Conservation (phyloP, 148 eudicot genomes). For the Suaeda aralocaspica region DNA sequence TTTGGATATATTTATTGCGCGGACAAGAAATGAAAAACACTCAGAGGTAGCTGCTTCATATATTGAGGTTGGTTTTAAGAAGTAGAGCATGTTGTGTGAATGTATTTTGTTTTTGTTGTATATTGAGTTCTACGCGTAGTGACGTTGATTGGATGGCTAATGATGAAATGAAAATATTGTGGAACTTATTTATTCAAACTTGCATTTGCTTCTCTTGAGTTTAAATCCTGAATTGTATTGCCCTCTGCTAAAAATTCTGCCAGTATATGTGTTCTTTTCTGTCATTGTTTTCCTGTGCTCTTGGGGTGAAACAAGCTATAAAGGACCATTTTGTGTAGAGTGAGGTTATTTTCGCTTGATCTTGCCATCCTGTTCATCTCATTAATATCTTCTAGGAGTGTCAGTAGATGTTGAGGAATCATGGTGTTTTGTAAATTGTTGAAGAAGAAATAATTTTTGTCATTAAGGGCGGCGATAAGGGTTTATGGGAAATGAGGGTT, state of each 20-base stretch:
- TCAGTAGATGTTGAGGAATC: neutral
- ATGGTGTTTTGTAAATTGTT: neutral
- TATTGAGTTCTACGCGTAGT: neutral
- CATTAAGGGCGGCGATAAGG: neutral
- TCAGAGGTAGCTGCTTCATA: constrained; percentile 86
- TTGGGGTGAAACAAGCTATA: neutral
- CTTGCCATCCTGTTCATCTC: neutral
- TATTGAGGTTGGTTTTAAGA: constrained; percentile 59
- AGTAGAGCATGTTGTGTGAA: constrained; percentile 1
- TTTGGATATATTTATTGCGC: constrained; percentile 82
- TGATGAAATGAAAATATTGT: neutral
- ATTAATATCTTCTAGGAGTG: neutral
- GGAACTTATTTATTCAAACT: neutral
- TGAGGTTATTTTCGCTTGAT: too few species aligned
- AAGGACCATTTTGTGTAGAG: neutral
- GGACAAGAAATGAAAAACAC: constrained; percentile 82
- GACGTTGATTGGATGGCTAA: too few species aligned
- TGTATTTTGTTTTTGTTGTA: neutral
- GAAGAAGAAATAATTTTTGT: neutral
- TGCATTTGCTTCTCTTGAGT: neutral
- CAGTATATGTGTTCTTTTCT: neutral
- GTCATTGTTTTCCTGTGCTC: neutral
- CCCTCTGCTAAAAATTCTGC: neutral
- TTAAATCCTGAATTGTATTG: neutral
- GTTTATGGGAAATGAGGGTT: neutral